Base-by-base conservation (phyloP, 2,329 filamentous ascomycete species). In the Thielaviopsis populi region DNA sequence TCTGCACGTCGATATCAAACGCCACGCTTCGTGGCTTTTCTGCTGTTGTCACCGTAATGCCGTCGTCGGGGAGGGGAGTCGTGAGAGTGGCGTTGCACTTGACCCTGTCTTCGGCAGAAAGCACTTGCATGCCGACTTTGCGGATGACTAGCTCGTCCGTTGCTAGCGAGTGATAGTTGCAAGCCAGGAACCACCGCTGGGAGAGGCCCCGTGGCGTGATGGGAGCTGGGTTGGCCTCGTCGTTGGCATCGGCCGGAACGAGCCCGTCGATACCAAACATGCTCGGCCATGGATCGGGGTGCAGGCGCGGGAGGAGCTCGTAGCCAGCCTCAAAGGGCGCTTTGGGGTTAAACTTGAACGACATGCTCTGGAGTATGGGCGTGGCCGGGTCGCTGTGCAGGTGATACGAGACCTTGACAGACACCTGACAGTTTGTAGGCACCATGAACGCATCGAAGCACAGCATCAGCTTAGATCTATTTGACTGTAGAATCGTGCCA, bases 301-400 rank as follows among this genome's bases (percentile, higher is more conserved):
- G 87, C 2, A 96, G 78, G 10, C 87, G 82, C 11, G 94, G 91
- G 13, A 86, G 80, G 67, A 97, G 83, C 67, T 95, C 89, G 72
- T 95, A 96, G 70, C 88, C 94, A 17, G 91, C 89, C 74, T 96
- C 91, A 69, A 99, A 97, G 0, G 92, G 90, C 60, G 84, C 86
- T 63, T 89, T 83, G 63, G 96, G 81, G 43, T 84, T 81, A 4
- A 97, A 73, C 62, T 86, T 84, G 46, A 88, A 80, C 0, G 83
- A 79, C 24, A 87, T 75, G 1, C 81, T 83, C 73, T 95, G 92
- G 43, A 85, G 83, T 46, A 97, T 87, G 1, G 87, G 85, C 1
- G 91, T 96, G 61, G 88, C 86, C 0, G 84, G 77, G 71, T 97
- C 91, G 5, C 88, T 88, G 2, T 85, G 77, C 1, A 97, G 79